phyloP scores from a whole-genome alignment of 2,329 filamentous ascomycete species.

The Arthrobotrys musiformis region DNA sequence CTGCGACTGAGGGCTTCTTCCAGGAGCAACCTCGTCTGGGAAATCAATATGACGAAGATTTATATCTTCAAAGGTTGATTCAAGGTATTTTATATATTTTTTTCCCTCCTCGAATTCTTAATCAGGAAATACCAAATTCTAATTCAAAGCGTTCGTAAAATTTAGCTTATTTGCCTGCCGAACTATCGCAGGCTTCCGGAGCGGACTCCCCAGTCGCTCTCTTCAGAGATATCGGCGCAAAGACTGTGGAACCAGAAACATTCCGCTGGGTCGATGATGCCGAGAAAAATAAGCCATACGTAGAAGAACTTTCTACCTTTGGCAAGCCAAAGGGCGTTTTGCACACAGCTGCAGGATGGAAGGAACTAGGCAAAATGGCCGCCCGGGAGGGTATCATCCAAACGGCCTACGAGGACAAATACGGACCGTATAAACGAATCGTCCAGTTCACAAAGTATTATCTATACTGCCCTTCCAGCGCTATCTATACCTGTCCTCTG shows the following conservation, averaged over 20 bases:
- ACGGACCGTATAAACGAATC: slow-evolving; percentile 68
- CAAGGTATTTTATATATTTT: slow-evolving; percentile 65
- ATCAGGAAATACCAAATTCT: background rate
- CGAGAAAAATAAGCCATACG: slow-evolving; percentile 72
- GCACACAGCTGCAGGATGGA: slow-evolving; percentile 75
- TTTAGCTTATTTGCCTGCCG: slow-evolving; percentile 28
- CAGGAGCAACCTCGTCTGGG: slow-evolving; percentile 67
- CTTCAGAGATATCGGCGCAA: slow-evolving; percentile 42
- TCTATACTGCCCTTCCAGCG: slow-evolving; percentile 71
- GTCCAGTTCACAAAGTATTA: slow-evolving; percentile 71
- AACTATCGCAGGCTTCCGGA: slow-evolving; percentile 31
- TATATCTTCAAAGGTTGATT: slow-evolving; percentile 67
- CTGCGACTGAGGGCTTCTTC: slow-evolving; percentile 68
- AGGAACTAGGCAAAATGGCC: slow-evolving; percentile 70
- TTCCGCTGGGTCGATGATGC: slow-evolving; percentile 72
- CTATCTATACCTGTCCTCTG: slow-evolving; percentile 73
- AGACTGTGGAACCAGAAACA: slow-evolving; percentile 68
- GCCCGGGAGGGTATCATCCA: slow-evolving; percentile 67
- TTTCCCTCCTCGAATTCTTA: background rate
- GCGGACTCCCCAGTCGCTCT: slow-evolving; percentile 21
- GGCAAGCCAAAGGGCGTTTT: slow-evolving; percentile 71
- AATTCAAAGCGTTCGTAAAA: background rate
- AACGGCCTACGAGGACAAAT: slow-evolving; percentile 68
- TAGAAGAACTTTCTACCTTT: slow-evolving; percentile 72
- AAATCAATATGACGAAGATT: slow-evolving; percentile 71